phyloP scores from a whole-genome alignment of 805 yeast species.

The Ogataea paraovalis region DNA sequence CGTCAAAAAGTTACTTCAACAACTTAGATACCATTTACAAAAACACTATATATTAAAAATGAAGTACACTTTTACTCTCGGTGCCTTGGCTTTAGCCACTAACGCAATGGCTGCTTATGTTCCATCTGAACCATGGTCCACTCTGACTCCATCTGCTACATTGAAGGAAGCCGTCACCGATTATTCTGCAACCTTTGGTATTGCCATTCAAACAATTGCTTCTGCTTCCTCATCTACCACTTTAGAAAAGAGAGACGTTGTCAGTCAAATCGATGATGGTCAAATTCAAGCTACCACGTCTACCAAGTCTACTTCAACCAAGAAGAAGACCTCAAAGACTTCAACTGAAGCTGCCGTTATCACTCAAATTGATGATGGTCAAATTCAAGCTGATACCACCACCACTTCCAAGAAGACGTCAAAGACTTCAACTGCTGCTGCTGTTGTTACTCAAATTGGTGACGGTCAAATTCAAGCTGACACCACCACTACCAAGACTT shows the following conservation, averaged over 20 bases:
- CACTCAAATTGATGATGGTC: conserved; percentile 54
- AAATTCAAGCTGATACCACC: conserved; percentile 42
- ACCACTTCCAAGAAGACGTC: conserved; percentile 15
- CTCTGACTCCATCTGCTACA: conserved; percentile 57
- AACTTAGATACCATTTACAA: background rate
- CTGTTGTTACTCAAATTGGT: conserved; percentile 42
- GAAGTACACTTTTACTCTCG: conserved; percentile 38
- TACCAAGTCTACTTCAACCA: conserved; percentile 27
- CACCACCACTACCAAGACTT: conserved; percentile 23
- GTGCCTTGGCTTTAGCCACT: conserved; percentile 39
- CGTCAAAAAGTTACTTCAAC: background rate
- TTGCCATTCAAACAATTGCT: conserved; percentile 55
- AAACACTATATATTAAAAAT: conserved; percentile 21
- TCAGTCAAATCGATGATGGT: conserved; percentile 47
- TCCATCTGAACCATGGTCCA: conserved; percentile 59
- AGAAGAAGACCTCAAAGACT: conserved; percentile 4
- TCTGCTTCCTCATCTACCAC: conserved; percentile 30
- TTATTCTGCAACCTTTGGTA: conserved; percentile 60
- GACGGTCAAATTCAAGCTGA: conserved; percentile 49
- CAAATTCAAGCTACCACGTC: conserved; percentile 45
- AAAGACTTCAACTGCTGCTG: conserved; percentile 24
- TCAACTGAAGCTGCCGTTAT: conserved; percentile 31
- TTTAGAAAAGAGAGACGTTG: conserved; percentile 31
- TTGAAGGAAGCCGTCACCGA: conserved; percentile 48
- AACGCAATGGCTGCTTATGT: conserved; percentile 51